Percentiles rank a stretch among this genome's conserved stretches.
Conservation (phyloP, 2,329 filamentous ascomycete genomes). For the Colletotrichum somersetense region DNA sequence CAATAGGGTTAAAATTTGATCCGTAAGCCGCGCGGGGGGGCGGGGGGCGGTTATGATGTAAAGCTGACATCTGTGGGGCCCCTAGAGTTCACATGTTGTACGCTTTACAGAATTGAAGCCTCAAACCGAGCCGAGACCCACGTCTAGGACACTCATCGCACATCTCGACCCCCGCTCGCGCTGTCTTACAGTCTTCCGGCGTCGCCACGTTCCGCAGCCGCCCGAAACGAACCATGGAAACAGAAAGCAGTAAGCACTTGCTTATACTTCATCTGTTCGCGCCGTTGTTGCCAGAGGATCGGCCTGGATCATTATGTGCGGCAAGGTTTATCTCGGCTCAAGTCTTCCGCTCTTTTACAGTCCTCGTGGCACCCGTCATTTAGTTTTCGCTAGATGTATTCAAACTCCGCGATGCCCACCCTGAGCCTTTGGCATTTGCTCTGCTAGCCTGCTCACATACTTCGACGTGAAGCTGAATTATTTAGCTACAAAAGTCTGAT, state of each 20-base stretch:
- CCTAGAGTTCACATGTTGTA: not conserved
- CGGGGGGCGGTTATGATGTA: not conserved
- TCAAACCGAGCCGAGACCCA: not conserved
- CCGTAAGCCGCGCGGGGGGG: not conserved
- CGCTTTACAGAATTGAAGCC: not conserved
- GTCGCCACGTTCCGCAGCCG: not conserved
- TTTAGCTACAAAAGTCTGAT: not conserved
- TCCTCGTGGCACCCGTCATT: not conserved
- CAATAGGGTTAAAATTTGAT: constrained; percentile 3
- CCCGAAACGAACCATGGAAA: not conserved
- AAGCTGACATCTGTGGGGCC: not conserved
- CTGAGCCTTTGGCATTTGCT: too few relatives aligned
- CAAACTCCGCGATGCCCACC: not conserved
- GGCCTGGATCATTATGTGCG: not conserved
- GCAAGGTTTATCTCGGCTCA: not conserved
- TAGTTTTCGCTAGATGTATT: not conserved
- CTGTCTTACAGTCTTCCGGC: not conserved
- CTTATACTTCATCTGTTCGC: not conserved
- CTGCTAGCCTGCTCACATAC: not conserved
- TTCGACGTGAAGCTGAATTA: too few relatives aligned
- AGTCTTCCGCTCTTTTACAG: not conserved
- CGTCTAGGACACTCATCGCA: not conserved
- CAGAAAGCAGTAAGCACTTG: not conserved
- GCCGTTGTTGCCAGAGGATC: not conserved
- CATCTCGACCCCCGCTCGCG: not conserved